These are phyloP conservation scores for Acacia crassicarpa DNA, from an alignment of 306 rosid genomes.

Conservation along the genomic window DNA sequence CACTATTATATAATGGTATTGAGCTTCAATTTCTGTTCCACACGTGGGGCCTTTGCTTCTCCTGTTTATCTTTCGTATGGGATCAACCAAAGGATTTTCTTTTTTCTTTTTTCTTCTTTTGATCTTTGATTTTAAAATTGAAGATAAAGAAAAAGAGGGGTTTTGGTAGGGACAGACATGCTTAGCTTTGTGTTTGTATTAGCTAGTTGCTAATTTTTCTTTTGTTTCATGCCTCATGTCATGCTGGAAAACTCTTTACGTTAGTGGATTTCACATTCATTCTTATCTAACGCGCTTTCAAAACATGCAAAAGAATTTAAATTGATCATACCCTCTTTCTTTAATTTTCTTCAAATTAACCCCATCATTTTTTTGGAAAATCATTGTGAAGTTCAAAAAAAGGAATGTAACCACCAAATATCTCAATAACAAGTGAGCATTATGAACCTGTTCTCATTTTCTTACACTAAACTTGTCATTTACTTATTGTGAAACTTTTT, in stretches of 20 bases:
- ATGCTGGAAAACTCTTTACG: not conserved
- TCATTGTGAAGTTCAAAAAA: too few species aligned
- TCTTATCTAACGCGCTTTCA: not conserved
- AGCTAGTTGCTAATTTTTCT: not conserved
- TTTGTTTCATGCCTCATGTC: constrained; percentile 18
- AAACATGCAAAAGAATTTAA: not conserved
- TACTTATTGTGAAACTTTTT: too few species aligned
- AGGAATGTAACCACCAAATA: too few species aligned
- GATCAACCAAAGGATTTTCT: constrained; percentile 42
- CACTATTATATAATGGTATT: constrained; percentile 16
- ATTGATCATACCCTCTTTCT: not conserved
- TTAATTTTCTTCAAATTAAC: not conserved
- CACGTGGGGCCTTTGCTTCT: constrained; percentile 62
- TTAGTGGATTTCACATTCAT: constrained; percentile 7
- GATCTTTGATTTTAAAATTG: constrained; percentile 1
- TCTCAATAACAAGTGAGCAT: too few species aligned
- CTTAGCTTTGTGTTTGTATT: not conserved
- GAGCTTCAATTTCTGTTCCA: constrained; percentile 46
- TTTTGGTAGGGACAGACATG: constrained; percentile 11
- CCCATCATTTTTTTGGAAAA: not conserved
- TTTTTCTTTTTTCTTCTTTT: constrained; percentile 2
- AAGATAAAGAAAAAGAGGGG: constrained; percentile 4
- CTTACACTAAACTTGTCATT: too few species aligned
- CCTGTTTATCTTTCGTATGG: constrained; percentile 34
- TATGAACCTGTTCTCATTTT: too few species aligned